Evolutionary conservation across 768 basidiomycete species (phyloP), one percentile per base, ranked within the genome.

Genomic region (Inosperma sp.): DNA sequence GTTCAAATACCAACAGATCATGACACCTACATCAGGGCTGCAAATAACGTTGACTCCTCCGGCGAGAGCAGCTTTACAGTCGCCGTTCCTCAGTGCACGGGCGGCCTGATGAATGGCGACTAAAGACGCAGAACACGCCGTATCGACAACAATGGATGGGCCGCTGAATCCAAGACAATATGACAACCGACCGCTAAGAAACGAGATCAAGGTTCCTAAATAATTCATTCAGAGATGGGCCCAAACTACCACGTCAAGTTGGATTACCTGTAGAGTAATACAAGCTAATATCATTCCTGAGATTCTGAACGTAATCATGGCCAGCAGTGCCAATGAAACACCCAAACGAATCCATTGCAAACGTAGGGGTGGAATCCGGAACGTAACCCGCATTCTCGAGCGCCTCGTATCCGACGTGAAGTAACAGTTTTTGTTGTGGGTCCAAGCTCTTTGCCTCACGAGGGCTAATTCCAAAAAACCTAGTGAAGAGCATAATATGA

Each of bases 391-490:
- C 76, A 53, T 80, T 73, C 60, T 88, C 85, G 4, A 88, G 69
- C 0, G 86, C 86, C 50, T 84, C 76, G 46, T 85, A 78, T 4
- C 82, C 83, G 2, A 78, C 73, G 30, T 83, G 84, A 13, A 88
- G 72, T 4, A 88, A 68, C 27, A 88, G 57, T 4, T 86, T 76
- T 55, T 87, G 85, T 56, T 88, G 86, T 6, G 87, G 86, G 59
- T 88, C 84, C 84, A 88, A 88, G 62, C 72, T 79, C 53, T 69
- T 78, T 12, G 87, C 86, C 64, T 88, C 86, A 5, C 86, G 77
- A 2, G 87, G 86, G 33, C 81, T 84, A 37, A 86, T 77, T 34
- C 77, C 80, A 72, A 88, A 89, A 61, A 86, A 86, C 50, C 72
- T 73, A 14, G 7, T 31, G 37, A 14, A 27, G 29, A 17, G 34